Percentiles rank a stretch among this genome's conserved stretches.
Conservation (phyloP, 768 basidiomycete species). For the Mycena venus region DNA sequence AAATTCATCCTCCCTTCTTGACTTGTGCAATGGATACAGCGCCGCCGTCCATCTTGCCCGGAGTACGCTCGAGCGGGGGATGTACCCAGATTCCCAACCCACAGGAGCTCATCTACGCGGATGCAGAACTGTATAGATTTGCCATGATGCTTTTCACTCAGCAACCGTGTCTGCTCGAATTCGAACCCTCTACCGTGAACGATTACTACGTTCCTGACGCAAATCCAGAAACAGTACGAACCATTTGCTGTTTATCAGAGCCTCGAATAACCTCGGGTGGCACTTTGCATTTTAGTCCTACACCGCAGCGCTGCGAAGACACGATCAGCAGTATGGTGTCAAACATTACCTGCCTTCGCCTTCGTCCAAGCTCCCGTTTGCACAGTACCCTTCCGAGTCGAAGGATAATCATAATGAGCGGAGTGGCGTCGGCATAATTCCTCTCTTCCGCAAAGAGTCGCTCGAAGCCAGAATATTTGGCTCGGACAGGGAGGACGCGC, state of each 20-base stretch:
- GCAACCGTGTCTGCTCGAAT: background rate
- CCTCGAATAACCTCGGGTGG: background rate
- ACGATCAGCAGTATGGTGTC: slow-evolving; percentile 7
- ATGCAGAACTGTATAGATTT: background rate
- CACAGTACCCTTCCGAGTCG: background rate
- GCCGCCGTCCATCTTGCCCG: no score
- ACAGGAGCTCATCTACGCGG: background rate
- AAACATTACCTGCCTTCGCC: background rate
- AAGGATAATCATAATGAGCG: no score
- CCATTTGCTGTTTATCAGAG: background rate
- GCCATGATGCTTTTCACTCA: background rate
- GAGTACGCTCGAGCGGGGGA: background rate
- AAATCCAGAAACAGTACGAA: background rate
- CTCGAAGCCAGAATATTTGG: slow-evolving; percentile 6
- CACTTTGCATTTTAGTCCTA: background rate
- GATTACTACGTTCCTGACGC: background rate
- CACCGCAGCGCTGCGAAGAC: background rate
- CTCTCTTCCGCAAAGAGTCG: background rate
- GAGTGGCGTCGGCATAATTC: background rate
- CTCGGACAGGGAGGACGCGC: background rate
- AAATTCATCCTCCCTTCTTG: no score
- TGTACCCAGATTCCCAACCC: background rate
- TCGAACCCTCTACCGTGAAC: background rate
- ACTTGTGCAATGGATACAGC: no score
- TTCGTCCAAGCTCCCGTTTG: background rate